Conservation (phyloP, 345 rosid genomes). For the Eucalyptus curtisii region DNA sequence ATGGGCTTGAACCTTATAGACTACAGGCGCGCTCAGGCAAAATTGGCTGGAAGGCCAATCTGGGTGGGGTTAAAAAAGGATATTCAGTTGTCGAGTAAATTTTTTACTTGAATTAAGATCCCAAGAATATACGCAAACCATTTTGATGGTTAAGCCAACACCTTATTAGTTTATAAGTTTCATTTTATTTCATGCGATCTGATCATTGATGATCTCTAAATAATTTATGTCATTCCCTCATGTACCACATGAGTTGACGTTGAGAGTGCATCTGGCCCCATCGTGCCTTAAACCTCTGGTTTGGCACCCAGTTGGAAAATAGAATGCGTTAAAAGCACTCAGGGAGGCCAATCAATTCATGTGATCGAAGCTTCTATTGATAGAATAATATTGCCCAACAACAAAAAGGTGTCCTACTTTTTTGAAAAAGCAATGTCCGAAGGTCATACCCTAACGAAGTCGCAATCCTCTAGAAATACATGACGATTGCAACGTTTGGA, state of each 20-base stretch:
- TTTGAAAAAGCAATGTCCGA: neutral
- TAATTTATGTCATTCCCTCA: neutral
- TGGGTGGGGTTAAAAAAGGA: neutral
- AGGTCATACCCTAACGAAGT: neutral
- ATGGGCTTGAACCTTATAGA: neutral
- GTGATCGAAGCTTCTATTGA: neutral
- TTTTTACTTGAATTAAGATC: neutral
- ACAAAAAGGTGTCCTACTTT: neutral
- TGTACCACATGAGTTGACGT: neutral
- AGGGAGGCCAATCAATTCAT: neutral
- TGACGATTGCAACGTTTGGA: neutral
- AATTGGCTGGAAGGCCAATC: neutral
- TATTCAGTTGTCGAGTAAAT: neutral
- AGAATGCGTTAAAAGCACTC: neutral
- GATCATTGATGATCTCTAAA: neutral
- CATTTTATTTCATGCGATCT: neutral
- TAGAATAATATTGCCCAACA: neutral
- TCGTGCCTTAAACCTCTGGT: neutral
- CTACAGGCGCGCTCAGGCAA: too few relatives aligned
- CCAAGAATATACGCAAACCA: neutral
- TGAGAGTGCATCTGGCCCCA: neutral
- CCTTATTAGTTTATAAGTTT: neutral
- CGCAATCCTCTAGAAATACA: neutral
- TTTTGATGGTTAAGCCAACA: neutral
- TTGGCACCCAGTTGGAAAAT: neutral